A percentile compares a stretch with the other conserved stretches of the same genome.
phyloP scores from a whole-genome alignment of 352 stramenopile species.

The Pythium vanterpoolii region DNA sequence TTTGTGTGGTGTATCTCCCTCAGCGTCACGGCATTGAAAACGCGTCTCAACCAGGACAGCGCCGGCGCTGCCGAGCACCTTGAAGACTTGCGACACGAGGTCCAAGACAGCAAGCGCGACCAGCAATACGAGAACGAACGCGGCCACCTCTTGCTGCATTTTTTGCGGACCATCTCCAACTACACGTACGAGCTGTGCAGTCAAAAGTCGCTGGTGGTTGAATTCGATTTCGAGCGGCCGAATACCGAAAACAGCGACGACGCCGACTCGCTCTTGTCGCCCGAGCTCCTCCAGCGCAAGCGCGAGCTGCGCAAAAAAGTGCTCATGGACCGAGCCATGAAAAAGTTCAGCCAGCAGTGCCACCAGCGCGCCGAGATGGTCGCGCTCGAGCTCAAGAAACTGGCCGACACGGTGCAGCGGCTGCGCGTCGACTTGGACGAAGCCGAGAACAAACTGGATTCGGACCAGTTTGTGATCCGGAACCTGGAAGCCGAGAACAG shows the following conservation, averaged over 20 bases:
- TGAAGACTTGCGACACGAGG: conserved; percentile 59
- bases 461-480: conserved; percentile 55
- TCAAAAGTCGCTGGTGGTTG: conserved; percentile 40
- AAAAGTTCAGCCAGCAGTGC: conserved; percentile 65
- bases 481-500: conserved; percentile 58
- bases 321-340: conserved; percentile 68
- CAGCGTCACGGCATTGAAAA: conserved; percentile 73
- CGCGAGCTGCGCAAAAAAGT: conserved; percentile 66
- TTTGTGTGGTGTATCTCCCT: neutral
- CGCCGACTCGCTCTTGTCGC: conserved; percentile 34
- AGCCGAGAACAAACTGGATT: conserved; percentile 73
- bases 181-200: conserved; percentile 47
- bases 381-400: conserved; percentile 49
- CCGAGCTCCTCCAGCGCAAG: conserved; percentile 69
- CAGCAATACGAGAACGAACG: conserved; percentile 60
- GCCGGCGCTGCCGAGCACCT: conserved; percentile 58
- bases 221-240: conserved; percentile 49
- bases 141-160: conserved; percentile 43
- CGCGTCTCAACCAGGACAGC: conserved; percentile 67
- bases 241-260: conserved; percentile 24
- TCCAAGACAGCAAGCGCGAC: conserved; percentile 66
- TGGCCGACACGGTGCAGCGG: conserved; percentile 38
- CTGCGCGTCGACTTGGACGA: conserved; percentile 56
- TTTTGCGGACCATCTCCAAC: conserved; percentile 53
- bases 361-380: conserved; percentile 59